Base-by-base conservation (phyloP, 805 yeast species). In the Yarrowia deformans region DNA sequence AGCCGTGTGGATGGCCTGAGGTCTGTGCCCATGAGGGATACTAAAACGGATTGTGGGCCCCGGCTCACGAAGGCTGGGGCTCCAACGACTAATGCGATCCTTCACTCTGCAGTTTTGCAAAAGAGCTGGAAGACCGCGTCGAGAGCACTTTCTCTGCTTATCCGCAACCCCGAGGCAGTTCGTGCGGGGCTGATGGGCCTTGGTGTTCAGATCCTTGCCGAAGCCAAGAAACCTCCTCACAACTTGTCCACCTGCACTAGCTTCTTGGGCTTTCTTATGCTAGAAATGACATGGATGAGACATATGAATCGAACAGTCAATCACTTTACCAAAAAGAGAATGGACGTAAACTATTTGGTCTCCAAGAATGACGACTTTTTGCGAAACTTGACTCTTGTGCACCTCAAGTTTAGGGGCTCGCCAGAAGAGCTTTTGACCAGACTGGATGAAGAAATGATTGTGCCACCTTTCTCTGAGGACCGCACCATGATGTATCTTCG, bases 1-100 rank as follows among this genome's bases (percentile, higher is more conserved):
- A 56, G 39, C n/a, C 48, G 48, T 40, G 63, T 56, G 23, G 63
- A 56, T 10, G 63, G 63, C n/a, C 23, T 42, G 10, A 56, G 48
- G 8, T 16, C 10, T 10, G 43, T 9, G 8, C 37, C 63, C 13
- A 12, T 8, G 19, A 19, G 29, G 23, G 29, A 3, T 9, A 19
- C 12, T 10, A 14, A 45, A 16, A n/a, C 13, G 16, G 8, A 9
- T 16, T 12, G 1, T 19, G n/a, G 12, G 6, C 3, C 4, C 49
- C 32, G 49, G 14, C 10, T 45, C 3, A 3, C 29, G 6, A 10
- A 19, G 8, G 3, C 49, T 3, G 56, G 56, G 18, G 8, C 9
- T 3, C 5, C 16, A 1, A 29, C 56, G 6, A n/a, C 35, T 1
- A n/a, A 8, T 35, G 40, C 42, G 1, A 35, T 52, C 4, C 40